Evolutionary conservation across 1,284 basidiomycete species (phyloP).

Genomic region (Cystobasidium pallidum): DNA sequence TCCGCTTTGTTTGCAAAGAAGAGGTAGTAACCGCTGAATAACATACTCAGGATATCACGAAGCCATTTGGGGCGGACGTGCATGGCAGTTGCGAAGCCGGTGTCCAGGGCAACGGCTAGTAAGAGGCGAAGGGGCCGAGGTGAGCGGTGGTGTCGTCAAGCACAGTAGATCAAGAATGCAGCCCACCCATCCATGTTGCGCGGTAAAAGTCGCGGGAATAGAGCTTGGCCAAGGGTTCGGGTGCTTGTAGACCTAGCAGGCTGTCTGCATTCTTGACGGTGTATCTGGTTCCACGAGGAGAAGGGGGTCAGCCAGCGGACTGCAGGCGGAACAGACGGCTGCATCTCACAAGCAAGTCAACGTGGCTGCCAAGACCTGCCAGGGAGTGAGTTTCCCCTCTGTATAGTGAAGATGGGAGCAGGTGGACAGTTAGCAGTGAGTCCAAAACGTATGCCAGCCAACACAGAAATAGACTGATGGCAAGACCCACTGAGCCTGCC

Average conservation of each 20-base stretch:
- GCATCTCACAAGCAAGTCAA: constrained; percentile 76
- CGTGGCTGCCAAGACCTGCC: constrained; percentile 86
- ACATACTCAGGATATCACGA: constrained; percentile 77
- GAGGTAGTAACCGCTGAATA: constrained; percentile 78
- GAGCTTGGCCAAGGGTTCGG: constrained; percentile 88
- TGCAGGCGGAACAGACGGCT: neutral
- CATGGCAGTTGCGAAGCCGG: constrained; percentile 95
- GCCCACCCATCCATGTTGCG: constrained; percentile 82
- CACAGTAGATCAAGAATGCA: neutral
- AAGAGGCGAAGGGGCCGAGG: neutral
- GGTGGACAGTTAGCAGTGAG: too few species aligned
- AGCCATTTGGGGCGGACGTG: constrained; percentile 89
- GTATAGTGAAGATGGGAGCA: neutral
- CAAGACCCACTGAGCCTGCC: constrained; percentile 64
- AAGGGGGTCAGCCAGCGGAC: neutral
- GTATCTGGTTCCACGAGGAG: too few species aligned
- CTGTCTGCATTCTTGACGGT: constrained; percentile 35
- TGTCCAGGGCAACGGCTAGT: constrained; percentile 80
- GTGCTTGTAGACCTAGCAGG: constrained; percentile 64
- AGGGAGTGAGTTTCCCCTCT: constrained; percentile 78
- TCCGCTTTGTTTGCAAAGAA: constrained; percentile 90
- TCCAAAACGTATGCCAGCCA: too few species aligned
- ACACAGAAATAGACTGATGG: neutral
- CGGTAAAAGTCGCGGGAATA: constrained; percentile 92
- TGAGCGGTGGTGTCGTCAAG: too few species aligned